Conservation (phyloP, 192 early-diverging fungal genomes). For the Powellomyces hirtus region DNA sequence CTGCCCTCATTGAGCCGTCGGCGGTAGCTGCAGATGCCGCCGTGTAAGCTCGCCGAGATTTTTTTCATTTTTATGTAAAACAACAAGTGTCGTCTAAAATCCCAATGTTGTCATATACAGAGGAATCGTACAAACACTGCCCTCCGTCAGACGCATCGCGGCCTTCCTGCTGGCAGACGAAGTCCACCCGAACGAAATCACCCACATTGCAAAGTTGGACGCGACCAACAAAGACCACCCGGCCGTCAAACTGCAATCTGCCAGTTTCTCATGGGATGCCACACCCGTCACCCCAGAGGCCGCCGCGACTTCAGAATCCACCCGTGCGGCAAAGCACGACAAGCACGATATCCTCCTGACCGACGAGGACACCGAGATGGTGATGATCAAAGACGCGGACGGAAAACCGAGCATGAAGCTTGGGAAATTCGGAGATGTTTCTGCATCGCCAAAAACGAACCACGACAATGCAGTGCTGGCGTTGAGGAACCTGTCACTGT, state of each 20-base stretch:
- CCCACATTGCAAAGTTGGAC: too few relatives aligned
- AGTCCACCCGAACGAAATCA: background rate
- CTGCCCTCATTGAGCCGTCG: background rate
- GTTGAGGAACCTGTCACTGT: slow-evolving; percentile 21
- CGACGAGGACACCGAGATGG: too few relatives aligned
- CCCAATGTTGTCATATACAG: too few relatives aligned
- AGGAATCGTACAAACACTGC: too few relatives aligned
- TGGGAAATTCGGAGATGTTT: slow-evolving; percentile 1
- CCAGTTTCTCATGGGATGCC: slow-evolving; percentile 9
- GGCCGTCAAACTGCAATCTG: background rate
- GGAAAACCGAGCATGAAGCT: background rate
- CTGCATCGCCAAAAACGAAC: background rate
- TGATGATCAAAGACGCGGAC: background rate
- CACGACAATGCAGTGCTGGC: background rate
- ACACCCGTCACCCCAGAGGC: too few relatives aligned
- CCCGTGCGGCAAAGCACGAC: background rate
- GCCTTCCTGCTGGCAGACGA: background rate
- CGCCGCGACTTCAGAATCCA: too few relatives aligned
- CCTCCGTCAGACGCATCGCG: too few relatives aligned
- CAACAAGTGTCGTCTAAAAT: too few relatives aligned
- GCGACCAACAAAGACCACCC: background rate
- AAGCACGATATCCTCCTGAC: background rate
- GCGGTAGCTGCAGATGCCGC: too few relatives aligned
- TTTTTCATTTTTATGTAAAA: too few relatives aligned
- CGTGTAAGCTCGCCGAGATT: too few relatives aligned